Base-by-base conservation (phyloP, 2,329 filamentous ascomycete species). In the Aspergillus awamori region DNA sequence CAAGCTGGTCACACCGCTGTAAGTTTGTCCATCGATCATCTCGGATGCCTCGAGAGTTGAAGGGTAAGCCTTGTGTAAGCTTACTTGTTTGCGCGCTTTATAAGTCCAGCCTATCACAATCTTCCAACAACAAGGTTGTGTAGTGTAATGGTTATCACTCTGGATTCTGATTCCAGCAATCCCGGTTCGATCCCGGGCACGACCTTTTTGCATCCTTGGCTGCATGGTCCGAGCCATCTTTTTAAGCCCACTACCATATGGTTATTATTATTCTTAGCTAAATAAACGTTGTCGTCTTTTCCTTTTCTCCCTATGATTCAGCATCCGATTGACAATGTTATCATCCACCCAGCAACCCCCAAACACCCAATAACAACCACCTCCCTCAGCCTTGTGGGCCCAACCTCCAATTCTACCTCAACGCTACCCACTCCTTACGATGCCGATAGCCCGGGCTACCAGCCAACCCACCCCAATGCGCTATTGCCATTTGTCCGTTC, bases 371-470 rank as follows among this genome's bases (percentile, higher is more conserved):
- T 56, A 26, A 56, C 15, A 17, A 7, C 17, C n/a, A 10, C 4
- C 30, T 7, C 11, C 13, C 5, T 56, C 53, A 56, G 53, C 53
- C 53, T 56, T 56, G 53, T 56, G 53, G 53, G 30, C 39, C 39
- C 52, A 39, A 53, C 33, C 33, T 10, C 17, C n/a, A 11, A 22
- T 11, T 45, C 22, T 4, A 45, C 22, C 13, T 45, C 17, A 17
- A 22, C 41, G 47, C 15, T 51, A 51, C 17, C 47, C 47, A 51
- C 47, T 30, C 15, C 8, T 28, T 33, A 45, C 26, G 26, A 56
- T 20, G 53, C 53, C 53, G 39, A 56, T 56, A 26, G 22, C 30
- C 39, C 53, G 39, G 26, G 28, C 41, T 20, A 13, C 39, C 39
- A 47, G 17, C 22, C n/a, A 56, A 51, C 26, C 47, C 47, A 30